Evolutionary conservation across 2,329 filamentous ascomycete genomes (phyloP).

Genomic region (Fusarium odoratissimum): DNA sequence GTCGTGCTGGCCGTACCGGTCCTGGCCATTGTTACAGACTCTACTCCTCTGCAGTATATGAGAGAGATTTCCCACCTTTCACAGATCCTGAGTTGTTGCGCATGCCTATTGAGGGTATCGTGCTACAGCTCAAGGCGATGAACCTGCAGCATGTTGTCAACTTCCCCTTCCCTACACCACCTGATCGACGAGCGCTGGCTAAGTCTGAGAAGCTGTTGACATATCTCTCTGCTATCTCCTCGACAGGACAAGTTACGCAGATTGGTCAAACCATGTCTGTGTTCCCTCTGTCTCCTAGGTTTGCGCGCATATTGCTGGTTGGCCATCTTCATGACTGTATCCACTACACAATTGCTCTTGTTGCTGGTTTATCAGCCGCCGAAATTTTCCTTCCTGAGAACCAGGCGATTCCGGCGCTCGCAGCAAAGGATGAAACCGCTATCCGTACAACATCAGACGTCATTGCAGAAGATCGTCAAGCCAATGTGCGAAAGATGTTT

Average conservation of each 20-base stretch:
- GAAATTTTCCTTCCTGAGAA: slow-evolving; percentile 89
- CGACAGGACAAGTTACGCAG: slow-evolving; percentile 79
- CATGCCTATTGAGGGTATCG: slow-evolving; percentile 92
- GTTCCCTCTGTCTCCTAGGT: slow-evolving; percentile 91
- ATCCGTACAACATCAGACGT: slow-evolving; percentile 75
- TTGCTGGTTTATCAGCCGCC: slow-evolving; percentile 87
- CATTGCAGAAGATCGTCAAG: slow-evolving; percentile 75
- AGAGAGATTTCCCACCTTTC: slow-evolving; percentile 87
- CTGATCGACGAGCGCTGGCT: slow-evolving; percentile 78
- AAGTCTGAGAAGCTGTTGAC: slow-evolving; percentile 88
- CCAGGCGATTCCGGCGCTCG: slow-evolving; percentile 73
- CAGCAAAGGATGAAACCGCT: slow-evolving; percentile 59
- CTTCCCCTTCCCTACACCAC: slow-evolving; percentile 95
- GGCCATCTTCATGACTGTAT: slow-evolving; percentile 85
- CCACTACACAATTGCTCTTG: slow-evolving; percentile 86
- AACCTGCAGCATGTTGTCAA: slow-evolving; percentile 89
- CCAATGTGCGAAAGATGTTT: slow-evolving; percentile 69
- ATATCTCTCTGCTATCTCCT: slow-evolving; percentile 83
- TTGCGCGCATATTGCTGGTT: slow-evolving; percentile 90
- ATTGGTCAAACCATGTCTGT: slow-evolving; percentile 85
- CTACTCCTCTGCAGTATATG: slow-evolving; percentile 94
- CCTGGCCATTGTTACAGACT: slow-evolving; percentile 95
- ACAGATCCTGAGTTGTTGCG: slow-evolving; percentile 88
- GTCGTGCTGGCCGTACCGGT: slow-evolving; percentile 93
- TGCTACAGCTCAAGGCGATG: slow-evolving; percentile 95